These are phyloP conservation scores for Blastomyces gilchristii DNA, from an alignment of 2,329 filamentous ascomycete genomes.

Conservation along the genomic window DNA sequence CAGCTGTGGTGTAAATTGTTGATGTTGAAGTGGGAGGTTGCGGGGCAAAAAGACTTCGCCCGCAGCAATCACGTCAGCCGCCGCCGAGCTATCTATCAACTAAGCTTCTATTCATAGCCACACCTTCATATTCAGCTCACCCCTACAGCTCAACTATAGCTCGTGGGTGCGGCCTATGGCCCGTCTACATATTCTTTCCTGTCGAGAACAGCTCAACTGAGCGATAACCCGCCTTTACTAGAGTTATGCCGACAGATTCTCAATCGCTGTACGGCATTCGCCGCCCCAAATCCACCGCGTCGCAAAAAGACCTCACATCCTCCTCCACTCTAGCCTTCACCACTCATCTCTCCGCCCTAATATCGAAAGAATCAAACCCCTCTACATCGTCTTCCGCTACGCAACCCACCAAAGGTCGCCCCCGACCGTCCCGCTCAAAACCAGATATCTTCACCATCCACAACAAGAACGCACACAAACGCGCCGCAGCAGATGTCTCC, in stretches of 20 bases:
- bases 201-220: neutral
- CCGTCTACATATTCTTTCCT: neutral
- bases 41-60: neutral
- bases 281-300: conserved; percentile 51
- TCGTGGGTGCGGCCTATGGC: neutral
- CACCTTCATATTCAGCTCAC: neutral
- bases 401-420: conserved; percentile 31
- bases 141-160: neutral
- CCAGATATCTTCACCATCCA: conserved; percentile 59
- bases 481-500: conserved; percentile 51
- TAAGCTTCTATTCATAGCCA: neutral
- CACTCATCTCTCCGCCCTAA: conserved; percentile 75
- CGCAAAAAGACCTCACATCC: conserved; percentile 55
- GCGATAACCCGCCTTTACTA: neutral
- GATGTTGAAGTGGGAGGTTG: conserved; percentile 2
- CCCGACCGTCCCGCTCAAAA: conserved; percentile 45
- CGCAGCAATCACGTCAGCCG: conserved; percentile 2
- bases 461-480: conserved; percentile 53
- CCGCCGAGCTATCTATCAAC: neutral
- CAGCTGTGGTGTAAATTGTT: neutral
- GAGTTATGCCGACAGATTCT: conserved; percentile 9
- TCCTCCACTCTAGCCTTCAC: conserved; percentile 73
- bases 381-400: conserved; percentile 30
- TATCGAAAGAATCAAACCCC: conserved; percentile 42
- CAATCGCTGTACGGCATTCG: conserved; percentile 61